Percentiles rank a stretch among this genome's conserved stretches.
These are phyloP conservation scores for Auricularia cornea DNA, from an alignment of 768 basidiomycete genomes.

Conservation along the genomic window DNA sequence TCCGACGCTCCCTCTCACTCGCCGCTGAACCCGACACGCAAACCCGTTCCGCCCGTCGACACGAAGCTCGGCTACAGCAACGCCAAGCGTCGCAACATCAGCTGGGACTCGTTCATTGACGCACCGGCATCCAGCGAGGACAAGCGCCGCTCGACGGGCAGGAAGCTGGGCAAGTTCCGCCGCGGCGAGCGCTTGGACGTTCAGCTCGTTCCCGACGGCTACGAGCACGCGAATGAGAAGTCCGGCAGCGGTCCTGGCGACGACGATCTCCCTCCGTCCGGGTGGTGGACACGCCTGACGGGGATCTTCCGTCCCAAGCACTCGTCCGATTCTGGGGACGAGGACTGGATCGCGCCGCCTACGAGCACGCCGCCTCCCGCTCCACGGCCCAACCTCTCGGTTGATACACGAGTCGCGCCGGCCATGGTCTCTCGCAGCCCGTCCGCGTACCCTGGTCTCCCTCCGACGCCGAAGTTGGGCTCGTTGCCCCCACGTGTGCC, in stretches of 20 bases:
- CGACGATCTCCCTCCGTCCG: background rate
- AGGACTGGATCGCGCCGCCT: background rate
- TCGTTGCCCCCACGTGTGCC: background rate
- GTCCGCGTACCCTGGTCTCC: too few species aligned
- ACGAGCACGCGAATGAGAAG: background rate
- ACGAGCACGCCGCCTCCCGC: background rate
- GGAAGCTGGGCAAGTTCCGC: background rate
- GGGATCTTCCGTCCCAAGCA: background rate
- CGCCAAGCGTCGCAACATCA: slow-evolving; percentile 14
- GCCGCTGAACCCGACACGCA: background rate
- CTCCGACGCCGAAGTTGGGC: background rate
- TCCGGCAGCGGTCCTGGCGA: too few species aligned
- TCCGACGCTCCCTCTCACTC: slow-evolving; percentile 25
- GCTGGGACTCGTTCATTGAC: slow-evolving; percentile 17
- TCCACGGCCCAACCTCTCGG: background rate
- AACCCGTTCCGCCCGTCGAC: slow-evolving; percentile 3
- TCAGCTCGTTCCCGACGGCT: background rate
- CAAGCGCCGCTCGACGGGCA: background rate
- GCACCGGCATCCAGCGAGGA: background rate
- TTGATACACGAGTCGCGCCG: background rate
- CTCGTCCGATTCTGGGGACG: background rate
- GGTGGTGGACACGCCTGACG: background rate
- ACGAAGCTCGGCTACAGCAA: slow-evolving; percentile 14
- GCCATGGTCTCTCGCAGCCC: background rate
- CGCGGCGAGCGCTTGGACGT: background rate